Evolutionary conservation across 2,329 filamentous ascomycete genomes (phyloP), one percentile per base, ranked within the genome.

Genomic region (Cryphonectria radicalis): DNA sequence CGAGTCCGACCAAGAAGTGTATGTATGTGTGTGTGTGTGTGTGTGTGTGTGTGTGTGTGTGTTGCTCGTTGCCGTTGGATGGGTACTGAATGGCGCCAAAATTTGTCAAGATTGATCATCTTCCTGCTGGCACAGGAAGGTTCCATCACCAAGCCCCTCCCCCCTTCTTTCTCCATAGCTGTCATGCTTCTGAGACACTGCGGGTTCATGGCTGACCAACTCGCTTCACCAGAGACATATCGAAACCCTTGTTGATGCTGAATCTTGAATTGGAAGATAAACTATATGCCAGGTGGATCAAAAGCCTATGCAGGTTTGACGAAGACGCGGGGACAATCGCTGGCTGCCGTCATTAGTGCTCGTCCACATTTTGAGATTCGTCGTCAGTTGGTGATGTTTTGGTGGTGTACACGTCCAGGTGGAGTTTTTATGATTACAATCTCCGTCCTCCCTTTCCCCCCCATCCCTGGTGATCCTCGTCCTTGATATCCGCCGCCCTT

Each of bases 371-470:
- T 63, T 53, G 59, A 42, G 22, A 19, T 43, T 43, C 63, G 57
- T 67, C 71, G 69, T 53, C 25, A 63, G 69, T 70, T 72, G 70
- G 64, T 70, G 66, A 62, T 62, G 53, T 13, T 60, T 60, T 40
- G 53, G 40, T 70, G 69, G 68, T 69, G 67, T 70, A 70, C 65
- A 70, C 32, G 46, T 71, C 65, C 66, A 28, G 35, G 55, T 68
- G 65, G 68, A 65, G 37, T 42, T 64, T 43, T 60, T 71, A 72
- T 72, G 57, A 68, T 70, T 70, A 70, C 71, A 72, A 57, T 66
- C 71, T 72, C 55, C 40, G n/a, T 46, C 46, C 53, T 32, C 17
- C 28, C 22, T 42, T 46, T 13, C 25, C 53, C 22, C 19, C 28
- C 53, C 22, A 19, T 53, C 37, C 46, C 42, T 66, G 40, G 40